Base-by-base conservation (phyloP, 331 rosid genomes). In the Saraca asoca region DNA sequence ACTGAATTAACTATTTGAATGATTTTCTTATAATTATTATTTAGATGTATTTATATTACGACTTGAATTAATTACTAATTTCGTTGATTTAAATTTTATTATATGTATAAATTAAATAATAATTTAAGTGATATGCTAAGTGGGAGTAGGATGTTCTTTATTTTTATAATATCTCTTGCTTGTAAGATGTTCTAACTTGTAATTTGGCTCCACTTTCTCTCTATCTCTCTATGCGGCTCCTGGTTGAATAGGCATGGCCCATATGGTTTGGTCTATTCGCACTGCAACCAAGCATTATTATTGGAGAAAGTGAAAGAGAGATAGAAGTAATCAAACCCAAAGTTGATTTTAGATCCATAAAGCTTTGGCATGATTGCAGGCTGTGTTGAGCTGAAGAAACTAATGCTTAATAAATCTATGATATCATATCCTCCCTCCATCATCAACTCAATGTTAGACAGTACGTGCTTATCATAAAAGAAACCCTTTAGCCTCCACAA, bases 261-360 rank as follows among this genome's bases (percentile, higher is more conserved):
- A 53, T 4, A 53, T 4, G 33, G 52, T 73, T 73, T 72, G 82
- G 79, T 73, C 17, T 37, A 41, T 68, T 68, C 48, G 51, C 82
- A 62, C 68, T 68, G 41, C 37, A 62, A 20, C 38, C 20, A 51
- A 50, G 39, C 39, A 43, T 12, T 42, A 19, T 42, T 20, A 43
- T 13, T 35, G 12, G 31, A 39, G 64, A 75, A 60, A 68, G 20
- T 9, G 34, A 54, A 58, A 19, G 13, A 19, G 19, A 56, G 59
- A 44, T 39, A n/a, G 44, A 60, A 61, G 51, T 15, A 41, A 24
- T 24, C 31, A 24, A 24, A 24, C 31, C 31, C 48, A n/a, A 72
- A 48, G 51, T 16, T 59, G 20, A 33, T 19, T 10, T n/a, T 59
- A 20, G 16, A 66, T 57, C 37, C 24, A 38, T 19, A 57, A 59